Conservation (phyloP, 2,329 filamentous ascomycete genomes). For the Trichoderma sp. region DNA sequence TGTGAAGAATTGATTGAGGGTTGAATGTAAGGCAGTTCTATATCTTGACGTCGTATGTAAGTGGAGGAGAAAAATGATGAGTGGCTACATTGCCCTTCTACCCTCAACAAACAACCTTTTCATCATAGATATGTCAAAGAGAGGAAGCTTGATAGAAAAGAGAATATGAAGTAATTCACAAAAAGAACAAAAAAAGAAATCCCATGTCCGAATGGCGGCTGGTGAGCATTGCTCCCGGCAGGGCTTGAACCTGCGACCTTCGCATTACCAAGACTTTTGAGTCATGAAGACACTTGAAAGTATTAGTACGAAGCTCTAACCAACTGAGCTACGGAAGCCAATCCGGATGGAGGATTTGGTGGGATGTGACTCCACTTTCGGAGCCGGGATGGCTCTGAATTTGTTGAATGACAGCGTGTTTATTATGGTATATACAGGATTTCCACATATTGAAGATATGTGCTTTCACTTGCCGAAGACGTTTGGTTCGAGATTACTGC, state of each 20-base stretch:
- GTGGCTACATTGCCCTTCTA: not conserved
- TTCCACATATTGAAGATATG: not conserved
- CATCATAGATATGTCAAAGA: not conserved
- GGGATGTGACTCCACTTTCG: not conserved
- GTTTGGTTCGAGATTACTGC: too few relatives aligned
- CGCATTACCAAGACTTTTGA: not conserved
- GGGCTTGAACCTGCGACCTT: conserved; percentile 13
- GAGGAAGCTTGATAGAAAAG: not conserved
- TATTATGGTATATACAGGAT: not conserved
- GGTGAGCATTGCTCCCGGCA: conserved; percentile 1
- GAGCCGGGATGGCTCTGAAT: not conserved
- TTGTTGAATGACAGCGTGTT: not conserved
- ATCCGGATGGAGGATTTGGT: not conserved
- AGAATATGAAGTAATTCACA: not conserved
- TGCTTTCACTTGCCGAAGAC: too few relatives aligned
- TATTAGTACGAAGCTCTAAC: not conserved
- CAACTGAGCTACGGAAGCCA: not conserved
- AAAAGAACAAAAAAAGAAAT: not conserved
- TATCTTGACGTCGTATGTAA: too few relatives aligned
- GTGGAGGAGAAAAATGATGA: not conserved
- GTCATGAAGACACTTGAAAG: not conserved
- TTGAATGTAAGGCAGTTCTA: not conserved
- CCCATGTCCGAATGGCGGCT: not conserved
- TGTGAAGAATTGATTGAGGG: not conserved
- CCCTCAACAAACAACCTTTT: not conserved